Conservation (phyloP, 2,329 filamentous ascomycete species). For the Penicillium corylophilum region DNA sequence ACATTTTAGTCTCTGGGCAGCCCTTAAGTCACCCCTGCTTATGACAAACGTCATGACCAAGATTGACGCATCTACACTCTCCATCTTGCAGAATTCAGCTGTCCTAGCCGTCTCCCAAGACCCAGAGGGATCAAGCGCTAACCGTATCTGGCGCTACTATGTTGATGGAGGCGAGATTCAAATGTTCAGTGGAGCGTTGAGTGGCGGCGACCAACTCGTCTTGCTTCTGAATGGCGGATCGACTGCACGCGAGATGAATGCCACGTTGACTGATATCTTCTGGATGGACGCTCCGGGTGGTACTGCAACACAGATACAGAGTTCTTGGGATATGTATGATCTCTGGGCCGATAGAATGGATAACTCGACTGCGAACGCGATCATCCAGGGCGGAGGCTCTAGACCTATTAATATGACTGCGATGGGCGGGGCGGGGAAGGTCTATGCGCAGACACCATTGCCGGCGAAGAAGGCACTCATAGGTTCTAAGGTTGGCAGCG, state of each 20-base stretch:
- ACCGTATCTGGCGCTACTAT: constrained; percentile 48
- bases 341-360: constrained; percentile 58
- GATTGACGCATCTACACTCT: constrained; percentile 43
- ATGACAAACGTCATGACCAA: constrained; percentile 48
- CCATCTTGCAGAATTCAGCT: constrained; percentile 50
- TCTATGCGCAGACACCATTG: constrained; percentile 44
- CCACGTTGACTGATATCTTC: constrained; percentile 55
- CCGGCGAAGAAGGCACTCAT: constrained; percentile 40
- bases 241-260: constrained; percentile 47
- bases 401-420: constrained; percentile 47
- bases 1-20: constrained; percentile 52
- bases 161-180: constrained; percentile 49
- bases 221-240: constrained; percentile 54
- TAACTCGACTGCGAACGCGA: constrained; percentile 42
- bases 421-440: constrained; percentile 51
- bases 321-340: constrained; percentile 55
- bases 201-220: constrained; percentile 49
- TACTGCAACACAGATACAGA: constrained; percentile 42
- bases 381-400: constrained; percentile 43
- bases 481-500: constrained; percentile 47
- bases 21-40: constrained; percentile 49
- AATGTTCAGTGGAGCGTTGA: constrained; percentile 51
- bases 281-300: constrained; percentile 46
- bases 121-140: constrained; percentile 41
- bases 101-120: constrained; percentile 54